Evolutionary conservation across 208 protist species (phyloP), one percentile per base, ranked within the genome.

Genomic region (Acanthamoeba sp.): DNA sequence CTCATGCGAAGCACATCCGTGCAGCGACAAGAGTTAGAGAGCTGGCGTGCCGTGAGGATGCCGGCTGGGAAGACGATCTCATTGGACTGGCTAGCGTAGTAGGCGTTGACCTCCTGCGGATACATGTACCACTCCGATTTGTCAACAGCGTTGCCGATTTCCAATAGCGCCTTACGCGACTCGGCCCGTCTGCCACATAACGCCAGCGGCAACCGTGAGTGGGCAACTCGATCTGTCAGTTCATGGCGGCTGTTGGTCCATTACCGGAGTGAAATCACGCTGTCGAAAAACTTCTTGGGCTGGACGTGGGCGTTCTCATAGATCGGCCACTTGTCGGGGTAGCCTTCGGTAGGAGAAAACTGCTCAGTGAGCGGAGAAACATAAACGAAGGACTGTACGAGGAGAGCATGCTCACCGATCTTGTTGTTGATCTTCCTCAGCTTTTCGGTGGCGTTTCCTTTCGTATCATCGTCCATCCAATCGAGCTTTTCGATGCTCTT

Each of bases 81-180:
- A n/a, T 92, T 92, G 57, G n/a, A 52, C 18, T 92, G 27, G 40
- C 38, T 40, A 12, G 57, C 10, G 62, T 92, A 92, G 40, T 92
- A 92, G 55, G 87, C 87, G 62, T 92, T 92, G 32, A 92, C 87
- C 57, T 92, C 87, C n/a, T 92, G 87, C 57, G 87, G 87, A 34
- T 92, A 48, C 87, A 92, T 92, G 34, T 45, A 64, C 87, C 87
- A 92, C 62, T 92, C 62, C 20, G 55, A 76, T 45, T 92, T 92
- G 62, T 64, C 50, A 2, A 92, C 87, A 2, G 2, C n/a, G 18
- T 92, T 92, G 52, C 59, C 80, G 18, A 89, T 32, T 10, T 89
- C 34, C 7, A 2, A 10, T 10, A 89, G 52, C 24, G 18, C 42
- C 80, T 89, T 89, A 18, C 18, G 52, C 24, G 29, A 10, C 2